A percentile compares a stretch with the other conserved stretches of the same genome.
Evolutionary conservation across 495 filamentous ascomycete genomes (phyloP).

Genomic region (Podospora fimiseda): DNA sequence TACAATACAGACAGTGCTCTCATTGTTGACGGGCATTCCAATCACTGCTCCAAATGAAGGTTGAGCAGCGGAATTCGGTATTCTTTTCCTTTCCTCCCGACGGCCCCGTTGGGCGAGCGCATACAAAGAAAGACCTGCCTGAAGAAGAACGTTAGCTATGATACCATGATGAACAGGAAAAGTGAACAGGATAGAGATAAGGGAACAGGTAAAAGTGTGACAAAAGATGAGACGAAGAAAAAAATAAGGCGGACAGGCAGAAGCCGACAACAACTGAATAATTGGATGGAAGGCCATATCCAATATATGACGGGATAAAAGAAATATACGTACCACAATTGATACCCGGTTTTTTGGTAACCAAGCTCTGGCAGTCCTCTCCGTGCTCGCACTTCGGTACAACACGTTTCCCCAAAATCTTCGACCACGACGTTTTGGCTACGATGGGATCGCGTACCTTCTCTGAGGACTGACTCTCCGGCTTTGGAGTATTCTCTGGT

Average conservation of each 20-base stretch:
- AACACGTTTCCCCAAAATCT: conserved; percentile 69
- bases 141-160: neutral
- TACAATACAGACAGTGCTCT: neutral
- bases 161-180: neutral
- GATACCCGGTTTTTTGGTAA: conserved; percentile 79
- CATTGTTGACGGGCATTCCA: conserved; percentile 45
- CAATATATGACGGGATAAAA: neutral
- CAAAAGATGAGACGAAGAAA: no score
- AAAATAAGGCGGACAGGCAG: no score
- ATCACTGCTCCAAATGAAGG: conserved; percentile 88
- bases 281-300: no score
- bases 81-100: conserved; percentile 74
- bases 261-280: no score
- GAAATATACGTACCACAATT: conserved; percentile 56
- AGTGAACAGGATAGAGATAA: no score
- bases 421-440: conserved; percentile 78
- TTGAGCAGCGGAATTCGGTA: conserved; percentile 76
- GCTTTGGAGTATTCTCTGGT: neutral
- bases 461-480: neutral
- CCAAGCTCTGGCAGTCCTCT: conserved; percentile 74
- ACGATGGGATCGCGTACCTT: conserved; percentile 60
- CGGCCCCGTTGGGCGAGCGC: conserved; percentile 72
- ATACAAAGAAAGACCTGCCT: conserved; percentile 85
- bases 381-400: conserved; percentile 79
- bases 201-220: no score